Evolutionary conservation across 768 basidiomycete genomes (phyloP).

Genomic region (Rhodocollybia butyracea): DNA sequence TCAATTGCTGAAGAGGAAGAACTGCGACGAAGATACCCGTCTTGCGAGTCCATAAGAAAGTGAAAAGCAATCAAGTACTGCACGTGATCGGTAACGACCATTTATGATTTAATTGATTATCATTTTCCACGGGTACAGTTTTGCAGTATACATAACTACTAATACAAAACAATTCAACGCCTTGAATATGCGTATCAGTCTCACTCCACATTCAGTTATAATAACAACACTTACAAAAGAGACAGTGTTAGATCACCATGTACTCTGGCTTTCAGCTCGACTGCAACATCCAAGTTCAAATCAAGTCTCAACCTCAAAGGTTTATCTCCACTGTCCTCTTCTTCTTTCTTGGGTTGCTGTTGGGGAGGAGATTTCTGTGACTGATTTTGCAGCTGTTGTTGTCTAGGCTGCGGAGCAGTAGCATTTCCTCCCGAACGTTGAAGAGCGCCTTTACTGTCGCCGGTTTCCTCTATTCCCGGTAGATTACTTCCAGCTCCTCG

Average conservation of each 20-base stretch:
- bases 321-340: conserved; percentile 9
- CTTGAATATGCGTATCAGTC: no score
- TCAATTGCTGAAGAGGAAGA: conserved; percentile 58
- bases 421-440: not conserved
- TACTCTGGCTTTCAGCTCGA: conserved; percentile 12
- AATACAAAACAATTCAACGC: no score
- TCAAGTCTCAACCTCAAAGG: conserved; percentile 13
- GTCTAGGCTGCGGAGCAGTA: not conserved
- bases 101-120: no score
- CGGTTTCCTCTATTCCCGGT: not conserved
- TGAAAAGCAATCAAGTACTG: not conserved
- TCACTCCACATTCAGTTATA: no score
- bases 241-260: conserved; percentile 15
- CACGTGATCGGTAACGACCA: not conserved
- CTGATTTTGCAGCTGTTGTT: not conserved
- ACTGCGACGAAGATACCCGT: conserved; percentile 1
- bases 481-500: not conserved
- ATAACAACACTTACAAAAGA: conserved; percentile 12
- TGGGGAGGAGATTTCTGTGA: not conserved
- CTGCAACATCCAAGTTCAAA: conserved; percentile 13
- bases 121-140: no score
- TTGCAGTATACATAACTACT: no score
- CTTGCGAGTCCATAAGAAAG: conserved; percentile 6
- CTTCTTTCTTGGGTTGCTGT: not conserved
- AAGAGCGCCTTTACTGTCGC: not conserved